Conservation (phyloP, 2,329 filamentous ascomycete species). For the Pseudogymnoascus sp. region DNA sequence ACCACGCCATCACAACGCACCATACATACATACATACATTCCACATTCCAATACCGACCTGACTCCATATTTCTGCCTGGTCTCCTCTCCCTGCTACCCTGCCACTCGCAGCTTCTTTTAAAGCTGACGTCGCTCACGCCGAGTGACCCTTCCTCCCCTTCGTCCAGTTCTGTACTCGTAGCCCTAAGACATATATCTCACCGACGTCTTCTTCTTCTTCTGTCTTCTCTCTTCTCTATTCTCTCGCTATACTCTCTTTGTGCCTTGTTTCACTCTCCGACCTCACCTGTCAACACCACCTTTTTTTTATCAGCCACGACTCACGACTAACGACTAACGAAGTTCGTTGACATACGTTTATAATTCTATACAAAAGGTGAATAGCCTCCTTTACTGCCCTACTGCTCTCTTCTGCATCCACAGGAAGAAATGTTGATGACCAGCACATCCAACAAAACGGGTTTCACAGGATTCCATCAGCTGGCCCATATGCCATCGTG, state of each 20-base stretch:
- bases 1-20: slow-evolving; percentile 1
- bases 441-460: neutral
- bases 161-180: neutral
- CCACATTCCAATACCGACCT: neutral
- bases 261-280: neutral
- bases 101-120: slow-evolving; percentile 1
- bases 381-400: neutral
- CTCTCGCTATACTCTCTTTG: neutral
- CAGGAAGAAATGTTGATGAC: neutral
- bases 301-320: neutral
- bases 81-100: neutral
- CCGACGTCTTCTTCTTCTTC: neutral
- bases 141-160: neutral
- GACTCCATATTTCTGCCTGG: slow-evolving; percentile 7
- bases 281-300: neutral
- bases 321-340: neutral
- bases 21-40: neutral
- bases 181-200: slow-evolving; percentile 6
- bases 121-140: neutral
- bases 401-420: neutral
- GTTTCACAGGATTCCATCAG: slow-evolving; percentile 4
- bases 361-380: neutral
- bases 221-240: neutral
- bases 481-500: neutral
- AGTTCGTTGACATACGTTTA: neutral